Percentiles rank a stretch among this genome's conserved stretches.
Evolutionary conservation across 371 early-diverging fungal species (phyloP).

Genomic region (Vairimorpha ceranae): DNA sequence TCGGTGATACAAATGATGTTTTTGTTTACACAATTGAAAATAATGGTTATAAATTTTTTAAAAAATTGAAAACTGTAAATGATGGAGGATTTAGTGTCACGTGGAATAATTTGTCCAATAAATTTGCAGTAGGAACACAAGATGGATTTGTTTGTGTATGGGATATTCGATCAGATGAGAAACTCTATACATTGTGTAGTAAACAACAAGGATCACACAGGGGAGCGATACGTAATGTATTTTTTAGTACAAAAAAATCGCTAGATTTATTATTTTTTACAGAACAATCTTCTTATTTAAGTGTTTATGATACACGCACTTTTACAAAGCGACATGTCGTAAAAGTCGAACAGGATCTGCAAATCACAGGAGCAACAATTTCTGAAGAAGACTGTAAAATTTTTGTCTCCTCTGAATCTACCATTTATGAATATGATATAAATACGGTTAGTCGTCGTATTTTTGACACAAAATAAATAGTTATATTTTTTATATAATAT

Average conservation of each 20-base stretch:
- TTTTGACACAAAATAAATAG: slow-evolving; percentile 30
- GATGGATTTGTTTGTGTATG: slow-evolving; percentile 72
- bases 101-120: slow-evolving; percentile 69
- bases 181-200: slow-evolving; percentile 39
- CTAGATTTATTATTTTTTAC: slow-evolving; percentile 60
- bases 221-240: slow-evolving; percentile 60
- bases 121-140: slow-evolving; percentile 73
- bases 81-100: slow-evolving; percentile 72
- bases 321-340: slow-evolving; percentile 52
- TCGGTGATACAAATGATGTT: slow-evolving; percentile 75
- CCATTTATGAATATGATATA: slow-evolving; percentile 29
- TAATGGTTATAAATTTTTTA: slow-evolving; percentile 67
- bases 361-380: slow-evolving; percentile 56
- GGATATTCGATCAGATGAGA: slow-evolving; percentile 64
- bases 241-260: slow-evolving; percentile 54
- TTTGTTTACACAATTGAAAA: slow-evolving; percentile 68
- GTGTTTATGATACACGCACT: slow-evolving; percentile 53
- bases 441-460: slow-evolving; percentile 32
- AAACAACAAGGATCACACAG: slow-evolving; percentile 47
- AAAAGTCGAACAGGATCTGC: slow-evolving; percentile 42
- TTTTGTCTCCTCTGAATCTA: slow-evolving; percentile 39
- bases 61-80: slow-evolving; percentile 66
- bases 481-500: neutral
- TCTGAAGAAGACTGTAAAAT: slow-evolving; percentile 48
- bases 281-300: slow-evolving; percentile 60